phyloP scores from a whole-genome alignment of 306 rosid species.

The Lablab purpureus region DNA sequence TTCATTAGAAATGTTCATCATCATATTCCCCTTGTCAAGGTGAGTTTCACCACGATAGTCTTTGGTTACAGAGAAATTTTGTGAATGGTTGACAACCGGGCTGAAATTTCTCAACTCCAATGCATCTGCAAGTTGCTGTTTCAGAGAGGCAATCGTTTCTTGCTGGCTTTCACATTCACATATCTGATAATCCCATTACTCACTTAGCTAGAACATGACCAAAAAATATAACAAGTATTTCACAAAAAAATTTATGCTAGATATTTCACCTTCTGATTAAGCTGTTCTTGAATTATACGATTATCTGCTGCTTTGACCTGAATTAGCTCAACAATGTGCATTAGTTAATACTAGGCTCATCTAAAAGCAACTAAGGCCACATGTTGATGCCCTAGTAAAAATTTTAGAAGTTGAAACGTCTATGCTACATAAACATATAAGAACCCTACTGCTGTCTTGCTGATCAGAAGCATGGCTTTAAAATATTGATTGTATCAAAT shows the following conservation, averaged over 20 bases:
- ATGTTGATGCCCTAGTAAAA: conserved; percentile 26
- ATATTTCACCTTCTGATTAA: conserved; percentile 75
- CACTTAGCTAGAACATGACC: conserved; percentile 29
- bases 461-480: conserved; percentile 37
- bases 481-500: conserved; percentile 20
- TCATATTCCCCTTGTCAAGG: conserved; percentile 49
- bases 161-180: conserved; percentile 79
- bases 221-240: conserved; percentile 5
- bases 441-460: conserved; percentile 30
- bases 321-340: conserved; percentile 45
- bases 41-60: conserved; percentile 49
- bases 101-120: conserved; percentile 58
- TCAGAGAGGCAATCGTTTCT: conserved; percentile 73
- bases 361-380: conserved; percentile 29
- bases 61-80: conserved; percentile 47
- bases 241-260: conserved; percentile 18
- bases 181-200: conserved; percentile 60
- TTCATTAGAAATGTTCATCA: conserved; percentile 48
- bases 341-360: conserved; percentile 27
- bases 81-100: conserved; percentile 52
- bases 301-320: conserved; percentile 97
- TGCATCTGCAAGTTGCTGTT: conserved; percentile 83
- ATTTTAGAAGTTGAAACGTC: conserved; percentile 37
- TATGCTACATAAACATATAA: conserved; percentile 25
- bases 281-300: conserved; percentile 93